Base-by-base conservation (phyloP, 1,284 basidiomycete species). In the Papiliotrema flavescens region DNA sequence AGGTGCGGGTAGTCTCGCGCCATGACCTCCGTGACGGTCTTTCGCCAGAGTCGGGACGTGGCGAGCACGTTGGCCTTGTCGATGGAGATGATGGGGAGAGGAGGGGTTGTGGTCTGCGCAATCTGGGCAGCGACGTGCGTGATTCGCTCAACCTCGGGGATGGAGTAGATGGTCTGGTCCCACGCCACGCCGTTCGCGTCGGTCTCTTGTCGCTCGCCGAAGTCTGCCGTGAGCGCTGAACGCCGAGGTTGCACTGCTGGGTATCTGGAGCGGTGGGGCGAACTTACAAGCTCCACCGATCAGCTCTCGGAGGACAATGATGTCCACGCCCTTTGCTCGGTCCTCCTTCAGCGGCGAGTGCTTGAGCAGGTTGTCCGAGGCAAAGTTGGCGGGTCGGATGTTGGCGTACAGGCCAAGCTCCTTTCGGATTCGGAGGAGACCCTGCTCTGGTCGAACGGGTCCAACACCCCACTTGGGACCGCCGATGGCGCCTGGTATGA, bases 31-130 rank as follows among this genome's bases (percentile, higher is more conserved):
- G 83, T 87, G 52, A 95, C 92, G 28, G 90, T 88, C 73, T 87
- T 91, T 55, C 96, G 82, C 96, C 96, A 99, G 46, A 99, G 80
- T 47, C 96, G 82, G 40, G 90, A 95, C 66, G 87, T 92, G 39
- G 96, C 96, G 49, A 99, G 84, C 28, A 99, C 96, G 75, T 99
- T 99, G 54, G 96, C 96, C 79, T 99, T 99, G 82, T 99, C 96
- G 76, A 99, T 84, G 2, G 91, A 95, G 76, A 93, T 90, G 57
- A 99, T 86, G 45, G 85, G 82, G 46, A 95, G 82, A 19, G 95
- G 92, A 3, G 96, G 96, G 71, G 88, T 82, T 15, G 85, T 79
- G 49, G 86, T 81, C 52, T 93, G 78, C 1, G 96, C 94, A 62
- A 98, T 89, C 77, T 92, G 88, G 36, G 90, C 93, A 9, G 95